Percentiles rank a stretch among this genome's conserved stretches.
Evolutionary conservation across 805 yeast species (phyloP).

Genomic region (Myxozyma geophila): DNA sequence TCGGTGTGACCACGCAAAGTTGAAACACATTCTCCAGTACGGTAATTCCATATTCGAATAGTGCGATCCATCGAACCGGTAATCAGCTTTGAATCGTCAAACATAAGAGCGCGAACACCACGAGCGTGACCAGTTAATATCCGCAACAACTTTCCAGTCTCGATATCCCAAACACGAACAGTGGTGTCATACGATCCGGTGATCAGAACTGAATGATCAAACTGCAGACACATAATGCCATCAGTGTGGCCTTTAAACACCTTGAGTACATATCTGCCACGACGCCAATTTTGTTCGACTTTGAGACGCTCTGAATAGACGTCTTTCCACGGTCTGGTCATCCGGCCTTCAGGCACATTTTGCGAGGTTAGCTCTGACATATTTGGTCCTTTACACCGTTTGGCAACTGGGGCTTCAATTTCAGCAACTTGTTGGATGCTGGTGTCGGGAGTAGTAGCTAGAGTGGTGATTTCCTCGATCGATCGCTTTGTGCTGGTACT

Average conservation of each 20-base stretch:
- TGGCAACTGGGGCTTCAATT: conserved; percentile 3
- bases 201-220: conserved; percentile 75
- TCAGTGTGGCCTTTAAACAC: conserved; percentile 81
- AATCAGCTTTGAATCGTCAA: conserved; percentile 86
- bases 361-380: conserved; percentile 21
- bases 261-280: conserved; percentile 67
- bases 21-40: conserved; percentile 90
- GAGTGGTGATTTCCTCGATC: conserved; percentile 5
- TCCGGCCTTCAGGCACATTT: conserved; percentile 28
- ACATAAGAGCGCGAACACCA: conserved; percentile 82
- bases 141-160: conserved; percentile 73
- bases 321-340: conserved; percentile 89
- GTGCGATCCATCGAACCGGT: conserved; percentile 92
- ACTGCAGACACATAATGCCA: conserved; percentile 86
- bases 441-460: background rate
- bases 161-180: conserved; percentile 90
- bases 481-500: conserved; percentile 15
- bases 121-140: conserved; percentile 87
- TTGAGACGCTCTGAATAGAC: conserved; percentile 89
- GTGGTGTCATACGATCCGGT: conserved; percentile 93
- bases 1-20: conserved; percentile 93
- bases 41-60: conserved; percentile 93
- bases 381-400: conserved; percentile 18
- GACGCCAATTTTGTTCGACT: conserved; percentile 94
- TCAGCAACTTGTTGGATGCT: background rate